These are phyloP conservation scores for Zygoascus meyerae DNA, from an alignment of 1,139 yeast species.

Conservation along the genomic window DNA sequence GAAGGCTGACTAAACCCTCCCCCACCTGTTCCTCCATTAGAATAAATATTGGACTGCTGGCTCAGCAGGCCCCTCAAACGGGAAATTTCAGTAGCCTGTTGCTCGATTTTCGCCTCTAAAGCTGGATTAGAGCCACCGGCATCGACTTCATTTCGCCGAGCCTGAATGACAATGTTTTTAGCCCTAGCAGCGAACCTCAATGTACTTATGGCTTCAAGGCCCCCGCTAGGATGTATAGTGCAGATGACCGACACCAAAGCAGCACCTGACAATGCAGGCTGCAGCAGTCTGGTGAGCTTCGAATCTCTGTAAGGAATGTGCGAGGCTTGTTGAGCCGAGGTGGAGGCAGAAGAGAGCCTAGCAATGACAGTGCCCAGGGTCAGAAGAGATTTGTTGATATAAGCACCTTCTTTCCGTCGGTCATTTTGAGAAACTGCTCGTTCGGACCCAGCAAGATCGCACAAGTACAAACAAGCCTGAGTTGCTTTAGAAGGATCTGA, in stretches of 20 bases:
- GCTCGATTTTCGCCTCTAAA: constrained; percentile 35
- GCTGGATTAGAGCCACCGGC: constrained; percentile 16
- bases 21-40: constrained; percentile 5
- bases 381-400: constrained; percentile 79
- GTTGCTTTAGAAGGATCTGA: constrained; percentile 27
- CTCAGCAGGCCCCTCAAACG: constrained; percentile 4
- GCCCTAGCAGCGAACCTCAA: constrained; percentile 91
- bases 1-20: background rate
- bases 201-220: constrained; percentile 79
- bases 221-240: constrained; percentile 66
- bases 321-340: constrained; percentile 24
- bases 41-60: constrained; percentile 1
- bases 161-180: constrained; percentile 70
- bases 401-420: constrained; percentile 88
- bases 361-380: constrained; percentile 89
- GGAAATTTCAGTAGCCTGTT: constrained; percentile 10
- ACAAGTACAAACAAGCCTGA: constrained; percentile 64
- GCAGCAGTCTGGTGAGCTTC: constrained; percentile 77
- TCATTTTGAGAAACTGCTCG: constrained; percentile 77
- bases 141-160: constrained; percentile 42
- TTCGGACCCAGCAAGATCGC: constrained; percentile 96
- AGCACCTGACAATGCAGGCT: constrained; percentile 86
- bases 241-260: constrained; percentile 84
- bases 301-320: constrained; percentile 93
- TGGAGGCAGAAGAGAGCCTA: constrained; percentile 40